Evolutionary conservation across 139 green algal genomes (phyloP), one percentile per base, ranked within the genome.

Genomic region (Tetratostichococcus sp.): DNA sequence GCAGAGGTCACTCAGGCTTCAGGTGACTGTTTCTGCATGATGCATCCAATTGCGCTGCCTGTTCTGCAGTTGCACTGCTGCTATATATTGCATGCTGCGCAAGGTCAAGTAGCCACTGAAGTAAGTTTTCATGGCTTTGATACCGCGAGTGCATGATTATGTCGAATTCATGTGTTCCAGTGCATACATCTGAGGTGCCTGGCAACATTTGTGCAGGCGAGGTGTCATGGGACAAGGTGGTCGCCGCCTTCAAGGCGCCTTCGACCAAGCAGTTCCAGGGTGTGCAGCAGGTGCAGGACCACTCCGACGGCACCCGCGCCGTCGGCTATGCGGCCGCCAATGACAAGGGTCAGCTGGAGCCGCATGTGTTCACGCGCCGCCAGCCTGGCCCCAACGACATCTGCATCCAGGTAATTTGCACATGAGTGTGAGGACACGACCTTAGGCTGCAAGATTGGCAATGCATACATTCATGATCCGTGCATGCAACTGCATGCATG

Each of bases 261-360:
- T 4, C 43, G 22, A 70, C 33, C 25, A 21, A 30, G 26, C 30
- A 71, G 16, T 39, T 50, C 32, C 31, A 30, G 1, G 70, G 80
- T 62, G 77, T 21, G 35, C 3, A 68, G 42, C 65, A 50, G 73
- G 72, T 30, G 78, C 11, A 62, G 50, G 50, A 62, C 14, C 50
- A 62, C 50, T 4, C 14, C 74, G 23, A 76, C 77, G 34, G 78
- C 69, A 28, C 50, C 72, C 86, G 94, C 81, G 83, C 75, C 76
- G 65, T 91, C 1, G 88, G 79, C 75, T 94, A 79, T 68, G 90
- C 91, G 5, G 84, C 89, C 0, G 75, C 70, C 1, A 86, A 95
- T 67, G 68, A 43, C 3, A 70, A 43, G 1, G 85, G 82, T 30
- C 22, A 75, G 14, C 79, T 96, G 58, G 66, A 75, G 11, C 87